Percentiles rank a stretch among this genome's conserved stretches.
Conservation (phyloP, 495 filamentous ascomycete species). For the Corynascus novoguineensis region DNA sequence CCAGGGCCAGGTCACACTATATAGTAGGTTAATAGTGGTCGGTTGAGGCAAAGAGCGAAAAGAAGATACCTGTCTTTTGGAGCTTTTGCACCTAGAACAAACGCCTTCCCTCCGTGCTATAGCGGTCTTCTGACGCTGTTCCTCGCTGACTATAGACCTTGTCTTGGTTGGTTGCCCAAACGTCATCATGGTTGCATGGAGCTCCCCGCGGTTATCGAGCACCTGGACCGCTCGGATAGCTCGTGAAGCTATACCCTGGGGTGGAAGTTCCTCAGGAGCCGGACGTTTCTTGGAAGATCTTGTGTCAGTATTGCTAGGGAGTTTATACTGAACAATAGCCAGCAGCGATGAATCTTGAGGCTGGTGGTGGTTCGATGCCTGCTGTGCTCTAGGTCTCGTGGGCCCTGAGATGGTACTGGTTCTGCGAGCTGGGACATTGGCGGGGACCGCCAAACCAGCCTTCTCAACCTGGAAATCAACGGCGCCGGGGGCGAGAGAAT, state of each 20-base stretch:
- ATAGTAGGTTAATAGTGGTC: not conserved
- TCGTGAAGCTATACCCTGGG: not conserved
- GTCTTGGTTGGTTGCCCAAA: constrained; percentile 17
- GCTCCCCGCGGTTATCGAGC: constrained; percentile 12
- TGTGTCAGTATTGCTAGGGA: not conserved
- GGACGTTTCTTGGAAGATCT: constrained; percentile 17
- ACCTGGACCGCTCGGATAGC: constrained; percentile 14
- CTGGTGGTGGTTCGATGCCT: not conserved
- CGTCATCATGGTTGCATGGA: constrained; percentile 21
- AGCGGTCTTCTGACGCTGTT: constrained; percentile 23
- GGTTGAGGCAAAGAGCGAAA: not conserved
- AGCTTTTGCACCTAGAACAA: constrained; percentile 23
- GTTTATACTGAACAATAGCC: constrained; percentile 22
- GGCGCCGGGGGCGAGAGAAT: not conserved
- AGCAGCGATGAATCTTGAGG: not conserved
- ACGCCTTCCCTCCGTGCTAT: constrained; percentile 25
- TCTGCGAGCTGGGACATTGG: not conserved
- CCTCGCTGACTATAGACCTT: constrained; percentile 10
- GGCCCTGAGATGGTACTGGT: not conserved
- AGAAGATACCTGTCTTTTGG: constrained; percentile 24
- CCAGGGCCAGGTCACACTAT: constrained; percentile 26
- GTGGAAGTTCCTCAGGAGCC: constrained; percentile 2
- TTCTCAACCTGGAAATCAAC: not conserved
- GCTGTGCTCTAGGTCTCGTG: not conserved
- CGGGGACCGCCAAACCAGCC: too few species aligned